Evolutionary conservation across 331 rosid genomes (phyloP).

Genomic region (Rhamnella rubrinervis): DNA sequence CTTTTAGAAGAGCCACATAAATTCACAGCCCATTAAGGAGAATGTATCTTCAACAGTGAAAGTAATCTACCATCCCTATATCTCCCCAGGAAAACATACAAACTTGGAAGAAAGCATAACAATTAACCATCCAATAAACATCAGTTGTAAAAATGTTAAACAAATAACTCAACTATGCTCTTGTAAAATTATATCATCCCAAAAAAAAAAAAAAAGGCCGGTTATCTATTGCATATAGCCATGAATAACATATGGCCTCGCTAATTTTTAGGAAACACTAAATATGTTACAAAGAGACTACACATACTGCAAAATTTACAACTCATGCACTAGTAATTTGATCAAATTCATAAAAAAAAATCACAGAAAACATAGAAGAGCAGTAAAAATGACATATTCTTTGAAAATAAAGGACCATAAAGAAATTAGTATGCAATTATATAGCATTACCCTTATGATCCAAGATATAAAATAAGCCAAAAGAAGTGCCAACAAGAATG

Average conservation of each 20-base stretch:
- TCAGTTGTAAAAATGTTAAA: neutral
- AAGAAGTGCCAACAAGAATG: constrained; percentile 93
- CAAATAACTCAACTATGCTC: neutral
- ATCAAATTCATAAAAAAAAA: neutral
- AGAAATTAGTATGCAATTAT: constrained; percentile 10
- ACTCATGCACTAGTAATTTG: neutral
- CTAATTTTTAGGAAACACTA: neutral
- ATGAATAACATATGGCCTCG: neutral
- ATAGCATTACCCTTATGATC: constrained; percentile 77
- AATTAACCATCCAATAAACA: neutral
- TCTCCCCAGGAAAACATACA: neutral
- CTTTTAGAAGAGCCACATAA: neutral
- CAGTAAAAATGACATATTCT: neutral
- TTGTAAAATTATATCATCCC: neutral
- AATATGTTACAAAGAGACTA: neutral
- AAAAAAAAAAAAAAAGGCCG: neutral
- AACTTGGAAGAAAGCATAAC: neutral
- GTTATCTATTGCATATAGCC: neutral
- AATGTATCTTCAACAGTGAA: neutral
- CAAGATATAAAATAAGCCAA: constrained; percentile 87
- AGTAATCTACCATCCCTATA: neutral
- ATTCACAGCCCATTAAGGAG: neutral
- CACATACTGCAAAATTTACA: neutral
- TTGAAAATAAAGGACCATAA: neutral
- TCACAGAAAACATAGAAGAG: neutral